Percentiles rank a stretch among this genome's conserved stretches.
Evolutionary conservation across 176 grass and related monocot genomes (phyloP).

Genomic region (Cenchrus fungigraminus): DNA sequence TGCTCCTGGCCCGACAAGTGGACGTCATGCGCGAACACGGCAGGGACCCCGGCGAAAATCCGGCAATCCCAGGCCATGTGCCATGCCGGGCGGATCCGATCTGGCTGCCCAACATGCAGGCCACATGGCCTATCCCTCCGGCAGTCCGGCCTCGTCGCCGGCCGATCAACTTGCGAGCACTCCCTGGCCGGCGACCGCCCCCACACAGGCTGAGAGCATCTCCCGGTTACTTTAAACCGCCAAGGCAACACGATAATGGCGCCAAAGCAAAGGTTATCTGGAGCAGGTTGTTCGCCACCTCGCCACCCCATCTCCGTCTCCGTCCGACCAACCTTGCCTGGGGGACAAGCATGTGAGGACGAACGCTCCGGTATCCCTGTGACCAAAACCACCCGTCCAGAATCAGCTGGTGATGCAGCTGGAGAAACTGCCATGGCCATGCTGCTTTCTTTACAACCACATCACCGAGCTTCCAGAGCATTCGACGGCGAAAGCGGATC

Average conservation of each 20-base stretch:
- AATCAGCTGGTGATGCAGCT: constrained; percentile 12
- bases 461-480: background rate
- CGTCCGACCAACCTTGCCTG: background rate
- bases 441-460: background rate
- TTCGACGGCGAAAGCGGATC: background rate
- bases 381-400: background rate
- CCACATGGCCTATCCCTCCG: constrained; percentile 19
- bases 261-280: background rate
- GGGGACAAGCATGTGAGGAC: background rate
- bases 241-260: background rate
- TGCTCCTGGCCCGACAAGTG: background rate
- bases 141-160: too few species aligned
- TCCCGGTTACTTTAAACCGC: background rate
- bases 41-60: background rate
- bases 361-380: constrained; percentile 3
- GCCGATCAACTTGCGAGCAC: background rate
- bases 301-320: background rate
- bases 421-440: background rate
- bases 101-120: constrained; percentile 25
- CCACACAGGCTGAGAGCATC: background rate
- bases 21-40: background rate
- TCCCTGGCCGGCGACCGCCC: background rate
- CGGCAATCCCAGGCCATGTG: constrained; percentile 33
- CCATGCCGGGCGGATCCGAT: constrained; percentile 38
- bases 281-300: background rate